Percentiles rank a stretch among this genome's conserved stretches.
Evolutionary conservation across 2,329 filamentous ascomycete genomes (phyloP).

Genomic region (Hypoxylon sp.): DNA sequence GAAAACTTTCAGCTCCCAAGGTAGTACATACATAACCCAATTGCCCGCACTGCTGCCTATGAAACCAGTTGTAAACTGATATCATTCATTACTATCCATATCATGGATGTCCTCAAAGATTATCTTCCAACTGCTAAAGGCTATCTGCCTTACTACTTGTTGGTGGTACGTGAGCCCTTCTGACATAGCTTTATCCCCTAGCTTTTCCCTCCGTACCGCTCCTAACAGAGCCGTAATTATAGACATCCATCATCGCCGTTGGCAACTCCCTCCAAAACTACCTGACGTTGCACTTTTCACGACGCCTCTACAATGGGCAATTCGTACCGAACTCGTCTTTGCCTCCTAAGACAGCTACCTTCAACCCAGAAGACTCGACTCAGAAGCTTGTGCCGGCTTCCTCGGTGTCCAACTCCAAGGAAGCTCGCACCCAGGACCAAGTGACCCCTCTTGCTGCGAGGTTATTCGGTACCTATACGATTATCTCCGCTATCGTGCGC

Average conservation of each 20-base stretch:
- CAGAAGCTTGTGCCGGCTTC: constrained; percentile 66
- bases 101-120: constrained; percentile 63
- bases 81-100: constrained; percentile 9
- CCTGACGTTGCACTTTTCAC: constrained; percentile 82
- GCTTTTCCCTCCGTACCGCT: background rate
- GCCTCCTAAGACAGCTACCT: constrained; percentile 57
- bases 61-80: background rate
- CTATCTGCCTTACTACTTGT: constrained; percentile 71
- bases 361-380: constrained; percentile 67
- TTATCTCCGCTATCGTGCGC: constrained; percentile 81
- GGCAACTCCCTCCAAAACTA: constrained; percentile 91
- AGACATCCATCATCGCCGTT: constrained; percentile 87
- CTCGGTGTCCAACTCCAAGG: constrained; percentile 61
- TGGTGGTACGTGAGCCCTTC: constrained; percentile 61
- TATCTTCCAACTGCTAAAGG: constrained; percentile 66
- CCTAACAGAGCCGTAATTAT: constrained; percentile 56
- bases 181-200: background rate
- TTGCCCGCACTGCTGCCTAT: background rate
- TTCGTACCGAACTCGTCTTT: constrained; percentile 68
- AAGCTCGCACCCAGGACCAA: constrained; percentile 66
- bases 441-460: constrained; percentile 83
- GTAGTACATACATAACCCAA: background rate
- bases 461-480: constrained; percentile 90
- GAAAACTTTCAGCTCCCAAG: background rate
- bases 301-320: constrained; percentile 84